Conservation (phyloP, 1,284 basidiomycete genomes). For the Rhodotorula mucilaginosa region DNA sequence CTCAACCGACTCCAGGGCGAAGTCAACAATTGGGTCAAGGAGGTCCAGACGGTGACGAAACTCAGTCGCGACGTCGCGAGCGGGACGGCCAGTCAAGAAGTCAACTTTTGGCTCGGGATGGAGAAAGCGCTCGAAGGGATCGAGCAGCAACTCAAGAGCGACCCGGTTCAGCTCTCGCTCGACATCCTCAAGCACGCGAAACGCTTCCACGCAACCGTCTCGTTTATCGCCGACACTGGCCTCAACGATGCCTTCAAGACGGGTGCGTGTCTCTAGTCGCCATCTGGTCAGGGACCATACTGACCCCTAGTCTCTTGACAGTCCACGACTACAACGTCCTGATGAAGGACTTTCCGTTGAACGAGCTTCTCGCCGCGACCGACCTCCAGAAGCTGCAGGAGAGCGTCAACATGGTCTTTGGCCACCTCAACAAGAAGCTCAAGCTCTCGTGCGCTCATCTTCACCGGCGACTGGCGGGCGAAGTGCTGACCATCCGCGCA, state of each 20-base stretch:
- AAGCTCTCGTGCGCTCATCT: slow-evolving; percentile 63
- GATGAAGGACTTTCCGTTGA: slow-evolving; percentile 98
- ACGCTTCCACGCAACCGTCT: slow-evolving; percentile 94
- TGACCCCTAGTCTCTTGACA: slow-evolving; percentile 45
- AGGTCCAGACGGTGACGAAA: slow-evolving; percentile 94
- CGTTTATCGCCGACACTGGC: slow-evolving; percentile 96
- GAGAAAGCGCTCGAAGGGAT: slow-evolving; percentile 91
- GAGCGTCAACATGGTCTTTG: slow-evolving; percentile 80
- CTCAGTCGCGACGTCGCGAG: slow-evolving; percentile 84
- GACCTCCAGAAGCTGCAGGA: slow-evolving; percentile 94
- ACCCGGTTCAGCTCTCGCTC: slow-evolving; percentile 91
- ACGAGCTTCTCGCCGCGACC: slow-evolving; percentile 91
- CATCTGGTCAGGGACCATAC: background rate
- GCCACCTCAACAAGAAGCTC: slow-evolving; percentile 92
- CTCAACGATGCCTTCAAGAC: slow-evolving; percentile 86
- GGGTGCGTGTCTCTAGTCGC: slow-evolving; percentile 54
- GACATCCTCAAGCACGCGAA: slow-evolving; percentile 94
- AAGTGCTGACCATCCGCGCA: no score
- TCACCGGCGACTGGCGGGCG: slow-evolving; percentile 2
- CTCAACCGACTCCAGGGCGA: slow-evolving; percentile 90
- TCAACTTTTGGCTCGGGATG: slow-evolving; percentile 97
- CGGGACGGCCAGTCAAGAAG: slow-evolving; percentile 95
- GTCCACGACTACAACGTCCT: slow-evolving; percentile 96
- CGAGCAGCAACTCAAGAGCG: slow-evolving; percentile 83
- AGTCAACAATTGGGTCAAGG: slow-evolving; percentile 98